A percentile compares a stretch with the other conserved stretches of the same genome.
These are phyloP conservation scores for Balamuthia mandrillaris DNA, from an alignment of 208 protist genomes.

Conservation along the genomic window DNA sequence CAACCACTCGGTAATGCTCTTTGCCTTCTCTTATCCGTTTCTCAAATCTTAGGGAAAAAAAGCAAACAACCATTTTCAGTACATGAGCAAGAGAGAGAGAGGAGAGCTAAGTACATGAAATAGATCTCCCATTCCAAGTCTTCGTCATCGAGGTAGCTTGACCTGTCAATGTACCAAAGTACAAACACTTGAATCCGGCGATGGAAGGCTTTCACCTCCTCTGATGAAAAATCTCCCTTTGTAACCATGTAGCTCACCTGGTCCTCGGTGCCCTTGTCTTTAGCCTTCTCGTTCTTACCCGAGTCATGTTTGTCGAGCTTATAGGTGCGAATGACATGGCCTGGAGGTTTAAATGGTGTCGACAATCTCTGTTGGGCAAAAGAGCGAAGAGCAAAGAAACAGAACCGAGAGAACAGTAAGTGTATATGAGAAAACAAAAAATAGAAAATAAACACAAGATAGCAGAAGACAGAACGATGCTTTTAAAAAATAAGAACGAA, in stretches of 20 bases:
- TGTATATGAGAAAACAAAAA: not conserved
- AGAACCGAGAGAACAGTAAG: not conserved
- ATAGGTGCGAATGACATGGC: not conserved
- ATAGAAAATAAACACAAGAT: not conserved
- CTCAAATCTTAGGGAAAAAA: not conserved
- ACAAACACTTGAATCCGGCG: not conserved
- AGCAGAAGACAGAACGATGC: too few species aligned
- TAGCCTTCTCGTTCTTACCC: not conserved
- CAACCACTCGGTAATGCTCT: not conserved
- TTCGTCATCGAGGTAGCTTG: not conserved
- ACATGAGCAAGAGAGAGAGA: not conserved
- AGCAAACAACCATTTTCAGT: not conserved
- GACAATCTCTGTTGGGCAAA: not conserved
- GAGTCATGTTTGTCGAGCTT: not conserved
- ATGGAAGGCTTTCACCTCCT: not conserved
- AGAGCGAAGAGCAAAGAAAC: not conserved
- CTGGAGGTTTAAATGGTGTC: not conserved
- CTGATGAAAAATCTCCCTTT: not conserved
- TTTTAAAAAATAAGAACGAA: too few species aligned
- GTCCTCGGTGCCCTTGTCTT: not conserved
- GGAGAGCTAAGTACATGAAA: not conserved
- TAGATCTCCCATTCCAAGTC: slow-evolving; percentile 11
- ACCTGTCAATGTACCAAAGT: slow-evolving; percentile 4
- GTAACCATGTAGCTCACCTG: not conserved
- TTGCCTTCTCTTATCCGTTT: not conserved